Evolutionary conservation across 805 yeast genomes (phyloP), one percentile per base, ranked within the genome.

Genomic region (Starmerella roubikii): DNA sequence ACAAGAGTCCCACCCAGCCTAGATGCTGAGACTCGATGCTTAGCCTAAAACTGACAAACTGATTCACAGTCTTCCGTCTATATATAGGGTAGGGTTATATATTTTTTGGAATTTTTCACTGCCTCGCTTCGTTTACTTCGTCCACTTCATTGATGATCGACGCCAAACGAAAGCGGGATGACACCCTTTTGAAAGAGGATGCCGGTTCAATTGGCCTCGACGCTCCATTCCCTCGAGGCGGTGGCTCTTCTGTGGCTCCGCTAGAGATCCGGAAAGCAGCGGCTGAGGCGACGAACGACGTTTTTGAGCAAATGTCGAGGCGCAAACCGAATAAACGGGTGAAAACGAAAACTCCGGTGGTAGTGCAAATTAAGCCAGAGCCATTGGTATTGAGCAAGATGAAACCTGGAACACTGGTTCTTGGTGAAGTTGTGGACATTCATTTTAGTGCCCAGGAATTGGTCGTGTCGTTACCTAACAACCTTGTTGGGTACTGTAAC

Each of bases 201-300:
- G 40, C 20, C 9, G 41, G 31, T 6, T 26, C 35, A 17, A 5
- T 40, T 3, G 19, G 40, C n/a, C 23, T 40, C 20, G 47, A 43
- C 23, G 13, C 32, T 16, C 47, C 47, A 12, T 91, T 91, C 56
- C 98, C 98, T 36, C 80, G 99, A 74, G 98, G 98, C 51, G 98
- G 98, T 36, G 65, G 64, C 6, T 54, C 62, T 13, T 74, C 78
- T 11, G 69, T 91, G 54, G 73, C 94, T 3, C 85, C 97, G 6
- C 64, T 91, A 48, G 99, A 91, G 61, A 75, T 84, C 49, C 85
- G 84, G 57, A 91, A 84, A 55, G 88, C 88, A 37, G 78, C 94
- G 30, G 85, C 84, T 56, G 93, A 88, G 59, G 99, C 88, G 35
- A 76, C 86, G 18, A 73, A 72, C 46, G 98, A 91, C 61, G 91